Percentiles rank a stretch among this genome's conserved stretches.
These are phyloP conservation scores for Perilla frutescens DNA, from an alignment of 257 asterid genomes.

Conservation along the genomic window DNA sequence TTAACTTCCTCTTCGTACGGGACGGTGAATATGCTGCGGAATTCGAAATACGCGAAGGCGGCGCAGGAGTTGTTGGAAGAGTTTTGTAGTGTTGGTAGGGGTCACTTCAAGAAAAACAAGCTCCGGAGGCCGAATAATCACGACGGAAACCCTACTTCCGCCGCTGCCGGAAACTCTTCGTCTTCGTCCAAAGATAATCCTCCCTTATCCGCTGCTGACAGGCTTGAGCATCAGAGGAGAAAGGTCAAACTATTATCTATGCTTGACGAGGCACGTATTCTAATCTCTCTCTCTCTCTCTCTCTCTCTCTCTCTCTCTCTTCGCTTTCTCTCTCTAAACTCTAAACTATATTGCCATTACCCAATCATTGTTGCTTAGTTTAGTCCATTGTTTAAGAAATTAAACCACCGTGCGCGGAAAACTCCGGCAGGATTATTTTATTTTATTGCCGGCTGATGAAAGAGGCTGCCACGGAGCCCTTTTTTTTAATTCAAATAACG, in stretches of 20 bases:
- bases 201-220: conserved; percentile 77
- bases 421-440: conserved; percentile 48
- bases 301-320: no score
- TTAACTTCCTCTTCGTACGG: conserved; percentile 52
- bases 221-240: conserved; percentile 92
- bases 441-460: conserved; percentile 60
- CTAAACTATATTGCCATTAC: conserved; percentile 24
- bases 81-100: conserved; percentile 90
- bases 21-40: conserved; percentile 63
- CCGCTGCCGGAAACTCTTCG: conserved; percentile 48
- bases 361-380: conserved; percentile 58
- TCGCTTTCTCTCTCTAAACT: conserved; percentile 17
- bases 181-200: conserved; percentile 62
- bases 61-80: conserved; percentile 90
- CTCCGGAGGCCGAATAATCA: conserved; percentile 38
- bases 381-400: conserved; percentile 43
- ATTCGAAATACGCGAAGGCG: conserved; percentile 75
- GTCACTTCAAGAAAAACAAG: conserved; percentile 75
- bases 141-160: conserved; percentile 55
- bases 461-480: conserved; percentile 42
- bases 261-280: conserved; percentile 96
- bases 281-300: conserved; percentile 30
- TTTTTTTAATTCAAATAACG: conserved; percentile 38
- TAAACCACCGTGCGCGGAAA: conserved; percentile 36
- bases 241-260: conserved; percentile 97